Evolutionary conservation across 805 yeast genomes (phyloP), one percentile per base, ranked within the genome.

Genomic region (Phaffomyces thermotolerans): DNA sequence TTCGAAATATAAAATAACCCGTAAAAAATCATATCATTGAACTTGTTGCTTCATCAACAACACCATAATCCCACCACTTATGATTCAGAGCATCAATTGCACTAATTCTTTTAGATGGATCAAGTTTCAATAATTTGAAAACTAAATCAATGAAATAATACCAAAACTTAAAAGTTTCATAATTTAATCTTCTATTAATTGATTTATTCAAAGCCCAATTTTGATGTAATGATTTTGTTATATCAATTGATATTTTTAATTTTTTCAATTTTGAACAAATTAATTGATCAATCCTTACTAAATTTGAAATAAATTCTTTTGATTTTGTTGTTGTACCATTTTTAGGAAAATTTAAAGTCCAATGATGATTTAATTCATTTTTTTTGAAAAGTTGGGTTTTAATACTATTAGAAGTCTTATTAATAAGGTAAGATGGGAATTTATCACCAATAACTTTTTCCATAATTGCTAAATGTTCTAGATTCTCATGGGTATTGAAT

Each of bases 391-490:
- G 52, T 4, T 41, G 37, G 25, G 39, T 46, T 9, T 46, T 36
- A 0, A 42, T 32, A 2, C 33, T 30, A 42, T 47, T 15, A 42
- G 51, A 40, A 3, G 44, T 44, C 42, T 57, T 64, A 23, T 60
- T 62, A 5, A 68, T 53, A 43, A 68, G 44, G 34, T 60, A 53
- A 15, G 50, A 47, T 15, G 73, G 72, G 13, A 84, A 70, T 15
- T 62, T 69, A 49, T 66, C 63, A 18, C 83, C 84, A 23, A 81
- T 70, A 18, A 90, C 76, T 51, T 78, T 80, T 63, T 93, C 91
- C 84, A 93, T 93, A 84, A 93, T 81, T 14, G 95, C 95, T 61
- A 93, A 68, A 65, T 93, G 99, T 63, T 91, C 98, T 40, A 81
- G 68, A 61, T 91, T 90, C 59, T 93, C 97, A 62, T 91, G 96